Evolutionary conservation across 148 eudicot genomes (phyloP).

Genomic region (Camellia lanceoleosa): DNA sequence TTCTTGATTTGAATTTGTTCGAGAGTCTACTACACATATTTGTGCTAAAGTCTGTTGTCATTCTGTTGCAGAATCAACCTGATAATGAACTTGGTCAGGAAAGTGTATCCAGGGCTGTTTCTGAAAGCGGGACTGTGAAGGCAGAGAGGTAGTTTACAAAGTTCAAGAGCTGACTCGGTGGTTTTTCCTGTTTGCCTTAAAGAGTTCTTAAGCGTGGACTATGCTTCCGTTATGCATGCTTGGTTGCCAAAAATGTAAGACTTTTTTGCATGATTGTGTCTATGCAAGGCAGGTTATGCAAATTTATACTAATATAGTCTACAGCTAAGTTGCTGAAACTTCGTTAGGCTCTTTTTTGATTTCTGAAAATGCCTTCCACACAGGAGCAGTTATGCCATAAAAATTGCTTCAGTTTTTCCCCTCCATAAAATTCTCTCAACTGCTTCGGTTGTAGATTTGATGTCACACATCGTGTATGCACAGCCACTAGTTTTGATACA

Average conservation of each 20-base stretch:
- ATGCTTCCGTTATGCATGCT: neutral
- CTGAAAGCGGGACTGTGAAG: neutral
- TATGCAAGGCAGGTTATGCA: neutral
- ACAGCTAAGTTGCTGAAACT: too few relatives aligned
- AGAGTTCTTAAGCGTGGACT: neutral
- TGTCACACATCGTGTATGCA: too few relatives aligned
- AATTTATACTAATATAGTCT: too few relatives aligned
- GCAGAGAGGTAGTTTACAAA: neutral
- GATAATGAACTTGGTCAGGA: too few relatives aligned
- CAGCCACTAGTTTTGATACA: neutral
- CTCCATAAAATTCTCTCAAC: too few relatives aligned
- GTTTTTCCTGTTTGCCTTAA: neutral
- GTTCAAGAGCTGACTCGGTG: neutral
- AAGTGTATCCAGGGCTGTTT: neutral
- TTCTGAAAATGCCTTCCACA: too few relatives aligned
- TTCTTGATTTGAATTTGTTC: neutral
- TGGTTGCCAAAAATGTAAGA: neutral
- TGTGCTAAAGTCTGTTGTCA: neutral
- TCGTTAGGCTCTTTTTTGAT: too few relatives aligned
- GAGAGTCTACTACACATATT: too few relatives aligned
- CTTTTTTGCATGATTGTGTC: neutral
- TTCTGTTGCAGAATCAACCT: neutral
- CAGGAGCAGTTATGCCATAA: too few relatives aligned
- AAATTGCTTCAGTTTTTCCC: too few relatives aligned
- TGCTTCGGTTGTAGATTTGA: too few relatives aligned